Base-by-base conservation (phyloP, 73 alveolate genomes). In the Paramecium sexaurelia region DNA sequence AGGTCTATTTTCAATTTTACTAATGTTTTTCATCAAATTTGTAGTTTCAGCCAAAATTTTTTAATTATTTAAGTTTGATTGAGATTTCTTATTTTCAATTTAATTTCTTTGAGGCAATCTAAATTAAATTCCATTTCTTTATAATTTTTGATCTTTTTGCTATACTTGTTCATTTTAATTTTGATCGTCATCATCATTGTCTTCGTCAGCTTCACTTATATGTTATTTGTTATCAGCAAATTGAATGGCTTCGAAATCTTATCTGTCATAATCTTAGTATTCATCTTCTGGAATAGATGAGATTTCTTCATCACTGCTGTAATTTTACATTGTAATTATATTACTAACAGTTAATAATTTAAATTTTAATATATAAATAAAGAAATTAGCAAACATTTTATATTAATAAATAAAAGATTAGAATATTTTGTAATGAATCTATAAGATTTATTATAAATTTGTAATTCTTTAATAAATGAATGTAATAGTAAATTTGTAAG, bases 281-380 rank as follows among this genome's bases (percentile, higher is more conserved):
- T 71, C 86, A 71, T 37, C 86, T 17, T 71, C 86, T 27, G 86
- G 57, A 20, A 71, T 71, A 27, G 86, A 71, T 71, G 86, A 71
- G 29, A 71, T 71, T 29, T 71, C 86, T 36, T 71, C 86, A 19
- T 71, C 86, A 19, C 86, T 71, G 8, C 86, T 71, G 11, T 27
- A 61, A 61, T 61, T 24, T 61, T 61, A 61, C 83, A 61, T 61
- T 17, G 29, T 61, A 61, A 61, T 61, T 26, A 61, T 61, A 61
- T 29, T 61, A 61, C 43, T 61, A 61, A 61, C 43, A 29, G 39
- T 61, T 29, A 61, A 61, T 61, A 22, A 61, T 61, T 61, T 61
- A 61, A 61, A 29, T 61, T 29, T 32, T 61, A 61, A 29, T 61
- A 22, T 32, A 51, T 51, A 51, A 51, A 51, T 13, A 51, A 22